Base-by-base conservation (phyloP, 148 eudicot genomes). In the Silene uniflora region DNA sequence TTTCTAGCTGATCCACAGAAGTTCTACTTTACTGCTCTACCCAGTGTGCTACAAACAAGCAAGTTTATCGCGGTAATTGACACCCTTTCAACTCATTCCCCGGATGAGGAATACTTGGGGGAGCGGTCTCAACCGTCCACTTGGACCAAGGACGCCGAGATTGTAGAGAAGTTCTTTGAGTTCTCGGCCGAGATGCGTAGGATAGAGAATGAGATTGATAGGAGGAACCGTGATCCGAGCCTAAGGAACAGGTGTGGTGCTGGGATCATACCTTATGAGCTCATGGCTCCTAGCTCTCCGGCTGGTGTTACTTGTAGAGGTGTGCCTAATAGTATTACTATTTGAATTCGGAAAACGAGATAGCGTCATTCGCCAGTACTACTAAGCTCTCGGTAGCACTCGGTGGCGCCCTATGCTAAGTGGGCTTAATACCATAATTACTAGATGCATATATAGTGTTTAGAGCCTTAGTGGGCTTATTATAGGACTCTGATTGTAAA, bases 251-350 rank as follows among this genome's bases (percentile, higher is more conserved):
- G 98, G 75, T 91, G 98, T 75, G 98, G 98, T 17, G 98, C 98
- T 6, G 98, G 98, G 11, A 90, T 91, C 25, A 77, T 94, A 44
- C 97, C 98, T 10, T 94, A 94, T 70, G 98, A 94, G 82, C 95
- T 94, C 3, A 90, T 94, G 74, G 90, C 82, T 58, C 97, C 98
- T 12, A 94, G 88, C 58, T 94, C 98, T 4, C 96, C 81, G 21
- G 89, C 98, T 0, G 98, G 98, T 11, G 98, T 92, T 35, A 94
- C 98, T 29, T 87, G 98, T 79, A 89, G 93, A 84, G 98, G 98
- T 12, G 92, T 94, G 18, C 98, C 98, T 19, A 94, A 94, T 82
- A 94, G 98, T 69, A 91, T 94, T 23, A 90, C 97, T 19, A 94
- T 94, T 62, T 92, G 74, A 88, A 52, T 1, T 0, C 56, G 56